phyloP scores from a whole-genome alignment of 1,284 basidiomycete genomes.

The Acaromyces ingoldii region DNA sequence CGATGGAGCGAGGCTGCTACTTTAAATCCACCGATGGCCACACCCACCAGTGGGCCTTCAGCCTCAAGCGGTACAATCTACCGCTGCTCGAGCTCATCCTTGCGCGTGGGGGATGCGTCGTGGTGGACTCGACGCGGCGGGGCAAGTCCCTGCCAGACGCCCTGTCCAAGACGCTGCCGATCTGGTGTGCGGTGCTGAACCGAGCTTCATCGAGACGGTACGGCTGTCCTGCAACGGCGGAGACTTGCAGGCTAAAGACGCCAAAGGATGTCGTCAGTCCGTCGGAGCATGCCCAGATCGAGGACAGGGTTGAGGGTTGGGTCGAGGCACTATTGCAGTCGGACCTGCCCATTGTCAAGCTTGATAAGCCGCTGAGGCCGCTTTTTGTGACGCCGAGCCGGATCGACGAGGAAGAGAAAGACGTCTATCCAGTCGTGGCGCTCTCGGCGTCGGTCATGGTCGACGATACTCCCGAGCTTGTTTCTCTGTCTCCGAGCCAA shows the following conservation, averaged over 20 bases:
- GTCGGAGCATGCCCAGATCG: conserved; percentile 69
- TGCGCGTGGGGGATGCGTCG: conserved; percentile 60
- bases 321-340: conserved; percentile 59
- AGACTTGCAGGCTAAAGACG: background rate
- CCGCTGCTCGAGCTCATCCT: conserved; percentile 66
- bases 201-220: conserved; percentile 55
- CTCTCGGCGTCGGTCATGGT: conserved; percentile 7
- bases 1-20: conserved; percentile 63
- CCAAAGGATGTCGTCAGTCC: conserved; percentile 41
- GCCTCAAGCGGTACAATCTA: conserved; percentile 66
- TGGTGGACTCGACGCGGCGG: conserved; percentile 87
- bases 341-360: conserved; percentile 41
- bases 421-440: conserved; percentile 3
- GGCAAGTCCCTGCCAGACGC: conserved; percentile 95
- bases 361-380: conserved; percentile 61
- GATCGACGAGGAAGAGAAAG: background rate
- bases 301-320: conserved; percentile 63
- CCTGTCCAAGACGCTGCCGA: conserved; percentile 85
- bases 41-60: conserved; percentile 56
- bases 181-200: conserved; percentile 93
- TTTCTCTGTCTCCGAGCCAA: no score
- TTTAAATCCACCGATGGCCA: conserved; percentile 98
- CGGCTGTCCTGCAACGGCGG: conserved; percentile 44
- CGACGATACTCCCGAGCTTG: conserved; percentile 1
- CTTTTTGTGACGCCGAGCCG: conserved; percentile 58